phyloP scores from a whole-genome alignment of 2,329 filamentous ascomycete genomes.

The Paramyrothecium sp. region DNA sequence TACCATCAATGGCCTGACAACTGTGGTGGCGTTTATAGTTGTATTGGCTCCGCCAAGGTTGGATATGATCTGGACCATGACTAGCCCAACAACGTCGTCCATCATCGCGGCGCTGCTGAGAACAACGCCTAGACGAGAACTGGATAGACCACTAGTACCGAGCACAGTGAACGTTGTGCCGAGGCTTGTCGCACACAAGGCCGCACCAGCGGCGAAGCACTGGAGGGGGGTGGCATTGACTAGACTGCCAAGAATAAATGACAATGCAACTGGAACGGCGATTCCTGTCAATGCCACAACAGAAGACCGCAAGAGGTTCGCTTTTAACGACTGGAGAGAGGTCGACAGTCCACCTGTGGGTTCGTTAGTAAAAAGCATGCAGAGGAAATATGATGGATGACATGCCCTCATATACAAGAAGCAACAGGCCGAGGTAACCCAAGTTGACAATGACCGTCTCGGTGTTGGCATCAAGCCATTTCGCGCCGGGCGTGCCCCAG shows the following conservation, averaged over 20 bases:
- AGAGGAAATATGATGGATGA: not conserved
- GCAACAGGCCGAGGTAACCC: conserved; percentile 71
- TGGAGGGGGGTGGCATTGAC: conserved; percentile 53
- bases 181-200: conserved; percentile 71
- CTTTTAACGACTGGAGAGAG: conserved; percentile 40
- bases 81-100: conserved; percentile 75
- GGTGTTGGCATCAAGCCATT: conserved; percentile 51
- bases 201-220: conserved; percentile 70
- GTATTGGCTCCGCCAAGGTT: conserved; percentile 47
- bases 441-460: conserved; percentile 61
- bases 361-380: not conserved
- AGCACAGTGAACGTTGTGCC: conserved; percentile 66
- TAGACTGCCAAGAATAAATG: conserved; percentile 56
- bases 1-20: conserved; percentile 45
- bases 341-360: conserved; percentile 50
- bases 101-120: conserved; percentile 75
- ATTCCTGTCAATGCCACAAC: conserved; percentile 67
- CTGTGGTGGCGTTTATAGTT: conserved; percentile 24
- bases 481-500: conserved; percentile 65
- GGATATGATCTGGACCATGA: conserved; percentile 75
- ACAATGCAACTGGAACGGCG: conserved; percentile 60
- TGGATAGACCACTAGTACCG: conserved; percentile 37
- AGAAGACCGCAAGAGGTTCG: conserved; percentile 59
- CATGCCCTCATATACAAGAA: conserved; percentile 68
- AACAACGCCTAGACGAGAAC: conserved; percentile 56